Percentiles rank a stretch among this genome's conserved stretches.
Conservation (phyloP, 1,139 yeast species). For the Hyphopichia burtonii region DNA sequence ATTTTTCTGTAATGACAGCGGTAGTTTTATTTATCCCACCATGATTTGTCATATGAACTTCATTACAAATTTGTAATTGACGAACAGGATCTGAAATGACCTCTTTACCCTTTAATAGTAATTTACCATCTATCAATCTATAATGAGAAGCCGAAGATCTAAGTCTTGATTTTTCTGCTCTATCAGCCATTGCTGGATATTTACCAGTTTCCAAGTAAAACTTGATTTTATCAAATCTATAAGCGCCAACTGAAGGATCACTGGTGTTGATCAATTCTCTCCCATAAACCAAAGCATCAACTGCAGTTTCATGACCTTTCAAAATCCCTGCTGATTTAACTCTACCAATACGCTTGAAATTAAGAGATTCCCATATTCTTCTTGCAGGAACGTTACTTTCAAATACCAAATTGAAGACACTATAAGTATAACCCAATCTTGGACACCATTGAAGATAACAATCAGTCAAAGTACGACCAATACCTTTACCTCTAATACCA, state of each 20-base stretch:
- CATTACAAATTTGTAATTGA: conserved; percentile 75
- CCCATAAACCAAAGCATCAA: conserved; percentile 76
- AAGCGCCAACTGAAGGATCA: conserved; percentile 54
- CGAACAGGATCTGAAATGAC: conserved; percentile 74
- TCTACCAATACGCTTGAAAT: conserved; percentile 75
- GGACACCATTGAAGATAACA: conserved; percentile 92
- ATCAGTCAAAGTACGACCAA: conserved; percentile 81
- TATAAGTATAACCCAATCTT: conserved; percentile 77
- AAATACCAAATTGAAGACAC: conserved; percentile 82
- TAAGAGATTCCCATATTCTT: conserved; percentile 73
- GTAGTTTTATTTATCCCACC: conserved; percentile 93
- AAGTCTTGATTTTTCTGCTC: conserved; percentile 81
- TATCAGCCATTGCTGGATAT: conserved; percentile 79
- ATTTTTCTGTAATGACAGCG: conserved; percentile 69
- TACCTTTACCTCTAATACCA: conserved; percentile 89
- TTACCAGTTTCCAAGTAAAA: conserved; percentile 79
- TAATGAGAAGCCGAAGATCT: conserved; percentile 83
- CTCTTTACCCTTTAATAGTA: conserved; percentile 76
- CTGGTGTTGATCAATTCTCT: conserved; percentile 49
- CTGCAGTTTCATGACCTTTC: conserved; percentile 79
- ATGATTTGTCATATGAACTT: conserved; percentile 66
- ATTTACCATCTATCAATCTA: conserved; percentile 64
- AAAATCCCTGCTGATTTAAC: conserved; percentile 83
- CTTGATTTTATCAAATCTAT: conserved; percentile 74
- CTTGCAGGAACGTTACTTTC: conserved; percentile 85